phyloP scores from a whole-genome alignment of 2,329 filamentous ascomycete genomes.

The Colletotrichum euphorbiae region DNA sequence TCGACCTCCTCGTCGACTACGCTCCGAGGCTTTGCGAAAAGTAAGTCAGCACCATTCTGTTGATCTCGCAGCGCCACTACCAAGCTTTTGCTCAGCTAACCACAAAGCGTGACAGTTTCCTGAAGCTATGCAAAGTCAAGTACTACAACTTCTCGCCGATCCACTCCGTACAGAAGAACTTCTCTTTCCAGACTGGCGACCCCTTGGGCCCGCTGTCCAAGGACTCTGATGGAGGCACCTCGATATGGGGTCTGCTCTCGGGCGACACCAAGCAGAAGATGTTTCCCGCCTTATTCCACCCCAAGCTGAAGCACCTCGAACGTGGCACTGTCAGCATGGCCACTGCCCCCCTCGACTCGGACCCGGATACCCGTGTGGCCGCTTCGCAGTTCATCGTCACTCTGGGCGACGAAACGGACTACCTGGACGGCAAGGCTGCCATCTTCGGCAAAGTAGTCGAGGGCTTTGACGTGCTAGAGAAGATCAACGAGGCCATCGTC shows the following conservation, averaged over 20 bases:
- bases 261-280: slow-evolving; percentile 75
- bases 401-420: slow-evolving; percentile 88
- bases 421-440: slow-evolving; percentile 91
- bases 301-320: slow-evolving; percentile 88
- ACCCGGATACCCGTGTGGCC: slow-evolving; percentile 85
- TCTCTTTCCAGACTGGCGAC: slow-evolving; percentile 96
- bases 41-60: slow-evolving; percentile 64
- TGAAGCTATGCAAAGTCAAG: slow-evolving; percentile 98
- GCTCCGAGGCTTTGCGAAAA: slow-evolving; percentile 95
- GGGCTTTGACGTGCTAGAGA: slow-evolving; percentile 92
- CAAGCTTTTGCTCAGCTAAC: slow-evolving; percentile 59
- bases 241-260: slow-evolving; percentile 88
- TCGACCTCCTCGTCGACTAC: slow-evolving; percentile 90
- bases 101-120: slow-evolving; percentile 75
- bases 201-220: slow-evolving; percentile 87
- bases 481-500: slow-evolving; percentile 90
- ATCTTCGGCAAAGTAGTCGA: slow-evolving; percentile 97
- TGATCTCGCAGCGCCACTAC: not conserved
- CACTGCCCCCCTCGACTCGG: slow-evolving; percentile 79
- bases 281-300: slow-evolving; percentile 86
- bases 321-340: slow-evolving; percentile 97
- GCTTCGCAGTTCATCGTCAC: slow-evolving; percentile 96
- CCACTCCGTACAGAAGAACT: slow-evolving; percentile 92
- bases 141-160: slow-evolving; percentile 98
- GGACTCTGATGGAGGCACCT: slow-evolving; percentile 91